Base-by-base conservation (phyloP, 257 asterid species). In the Salvia hispanica region DNA sequence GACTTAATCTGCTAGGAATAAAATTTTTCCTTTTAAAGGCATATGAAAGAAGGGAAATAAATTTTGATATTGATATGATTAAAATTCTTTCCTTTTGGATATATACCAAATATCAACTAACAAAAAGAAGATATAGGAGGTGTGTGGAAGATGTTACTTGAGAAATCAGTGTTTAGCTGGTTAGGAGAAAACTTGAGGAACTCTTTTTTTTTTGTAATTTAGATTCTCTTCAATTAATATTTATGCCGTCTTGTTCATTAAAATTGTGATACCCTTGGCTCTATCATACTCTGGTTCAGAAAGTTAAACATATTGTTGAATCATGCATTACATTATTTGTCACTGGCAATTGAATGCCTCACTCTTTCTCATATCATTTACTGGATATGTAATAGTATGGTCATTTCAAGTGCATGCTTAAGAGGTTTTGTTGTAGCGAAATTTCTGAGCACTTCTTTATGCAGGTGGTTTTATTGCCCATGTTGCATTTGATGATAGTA, bases 391-490 rank as follows among this genome's bases (percentile, higher is more conserved):
- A 9, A 14, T 40, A 14, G 48, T 21, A 2, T 12, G 36, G 3
- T 37, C 31, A 15, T 59, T 15, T 18, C 16, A 40, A 61, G 18
- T 18, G 10, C 66, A 16, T 61, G 66, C 21, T 16, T 10, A 59
- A 16, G 15, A 15, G 50, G 50, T 39, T 15, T 36, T 9, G 2
- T 39, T 16, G n/a, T 58, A 36, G 31, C 9, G 37, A 61, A 39
- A 28, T 40, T 60, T 34, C 12, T 39, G 28, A 42, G 37, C 37
- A 14, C 56, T 57, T 39, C 31, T 62, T 59, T 37, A 46, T 75
- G 77, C 87, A 94, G 99, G 99, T 65, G 86, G 87, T 51, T 84
- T 87, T 71, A 86, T 88, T 72, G 93, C 95, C 60, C 88, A 85
- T 52, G 69, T 94, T 79, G 96, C 93, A 25, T 91, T 94, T 72